Percentiles rank a stretch among this genome's conserved stretches.
These are phyloP conservation scores for Fomitopsis pinicola DNA, from an alignment of 1,284 basidiomycete species.

Conservation along the genomic window DNA sequence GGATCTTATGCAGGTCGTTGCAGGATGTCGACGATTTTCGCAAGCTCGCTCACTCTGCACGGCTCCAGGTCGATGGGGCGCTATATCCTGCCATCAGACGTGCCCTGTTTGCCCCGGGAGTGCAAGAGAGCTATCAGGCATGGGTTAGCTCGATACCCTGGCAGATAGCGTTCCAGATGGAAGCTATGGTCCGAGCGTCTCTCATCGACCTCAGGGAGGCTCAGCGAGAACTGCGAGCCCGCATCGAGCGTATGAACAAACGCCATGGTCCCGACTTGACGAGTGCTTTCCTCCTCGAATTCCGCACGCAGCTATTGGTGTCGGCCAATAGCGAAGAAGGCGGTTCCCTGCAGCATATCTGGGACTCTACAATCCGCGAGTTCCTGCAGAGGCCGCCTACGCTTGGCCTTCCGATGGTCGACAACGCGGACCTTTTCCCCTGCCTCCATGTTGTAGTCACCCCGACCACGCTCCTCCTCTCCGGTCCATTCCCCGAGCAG, in stretches of 20 bases:
- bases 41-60: slow-evolving; percentile 31
- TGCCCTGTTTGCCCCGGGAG: slow-evolving; percentile 37
- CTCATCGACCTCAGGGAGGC: slow-evolving; percentile 45
- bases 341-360: slow-evolving; percentile 7
- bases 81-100: slow-evolving; percentile 36
- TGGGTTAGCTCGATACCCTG: slow-evolving; percentile 39
- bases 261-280: slow-evolving; percentile 32
- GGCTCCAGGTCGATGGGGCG: slow-evolving; percentile 29
- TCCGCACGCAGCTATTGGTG: slow-evolving; percentile 29
- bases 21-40: slow-evolving; percentile 35
- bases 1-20: slow-evolving; percentile 38
- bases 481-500: slow-evolving; percentile 61
- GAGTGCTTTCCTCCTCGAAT: slow-evolving; percentile 38
- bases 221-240: slow-evolving; percentile 32
- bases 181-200: slow-evolving; percentile 38
- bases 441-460: slow-evolving; percentile 54
- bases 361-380: slow-evolving; percentile 4
- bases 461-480: slow-evolving; percentile 52
- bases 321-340: slow-evolving; percentile 13
- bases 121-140: slow-evolving; percentile 28
- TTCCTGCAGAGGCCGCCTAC: slow-evolving; percentile 17
- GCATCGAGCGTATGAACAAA: slow-evolving; percentile 28
- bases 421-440: slow-evolving; percentile 39
- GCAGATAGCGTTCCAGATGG: slow-evolving; percentile 52
- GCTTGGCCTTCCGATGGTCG: background rate